Percentiles rank a stretch among this genome's conserved stretches.
Evolutionary conservation across 2,329 filamentous ascomycete species (phyloP).

Genomic region (Xylariaceae sp.): DNA sequence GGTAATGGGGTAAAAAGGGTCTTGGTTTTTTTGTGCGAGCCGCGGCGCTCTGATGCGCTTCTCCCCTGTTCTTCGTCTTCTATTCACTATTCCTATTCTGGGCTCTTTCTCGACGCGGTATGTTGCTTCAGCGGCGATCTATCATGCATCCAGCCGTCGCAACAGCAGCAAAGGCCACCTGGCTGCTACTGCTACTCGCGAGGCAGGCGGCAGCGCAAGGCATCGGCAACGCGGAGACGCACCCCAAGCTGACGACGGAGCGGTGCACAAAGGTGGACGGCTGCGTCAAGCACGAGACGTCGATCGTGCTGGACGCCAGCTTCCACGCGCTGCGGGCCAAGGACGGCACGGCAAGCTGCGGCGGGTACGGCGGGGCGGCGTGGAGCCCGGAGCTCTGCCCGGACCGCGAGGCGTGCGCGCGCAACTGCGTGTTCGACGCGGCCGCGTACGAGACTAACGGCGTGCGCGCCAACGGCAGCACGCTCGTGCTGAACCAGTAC

Average conservation of each 20-base stretch:
- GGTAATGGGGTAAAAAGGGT: not conserved
- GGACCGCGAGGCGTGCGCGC: slow-evolving; percentile 47
- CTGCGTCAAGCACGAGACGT: slow-evolving; percentile 50
- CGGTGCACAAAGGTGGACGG: slow-evolving; percentile 52
- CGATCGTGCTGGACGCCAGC: slow-evolving; percentile 54
- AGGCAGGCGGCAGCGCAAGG: slow-evolving; percentile 14
- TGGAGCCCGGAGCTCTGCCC: slow-evolving; percentile 47
- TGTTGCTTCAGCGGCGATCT: not conserved
- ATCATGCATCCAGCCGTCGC: slow-evolving; percentile 15
- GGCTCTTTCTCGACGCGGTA: not conserved
- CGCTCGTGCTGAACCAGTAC: slow-evolving; percentile 34
- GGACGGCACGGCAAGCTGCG: slow-evolving; percentile 24
- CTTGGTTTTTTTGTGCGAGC: too few relatives aligned
- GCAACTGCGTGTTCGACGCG: slow-evolving; percentile 55
- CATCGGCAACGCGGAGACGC: slow-evolving; percentile 30
- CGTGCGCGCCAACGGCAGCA: slow-evolving; percentile 27
- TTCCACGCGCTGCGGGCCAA: slow-evolving; percentile 40
- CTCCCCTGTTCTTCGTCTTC: not conserved
- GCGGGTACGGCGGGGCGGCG: slow-evolving; percentile 27
- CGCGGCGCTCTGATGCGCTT: not conserved
- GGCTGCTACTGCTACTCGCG: slow-evolving; percentile 3
- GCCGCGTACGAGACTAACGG: slow-evolving; percentile 46
- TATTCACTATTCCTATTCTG: not conserved
- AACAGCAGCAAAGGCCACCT: too few relatives aligned
- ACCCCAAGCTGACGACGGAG: slow-evolving; percentile 54